These are phyloP conservation scores for Circinella minor DNA, from an alignment of 371 early-diverging fungal genomes.

Conservation along the genomic window DNA sequence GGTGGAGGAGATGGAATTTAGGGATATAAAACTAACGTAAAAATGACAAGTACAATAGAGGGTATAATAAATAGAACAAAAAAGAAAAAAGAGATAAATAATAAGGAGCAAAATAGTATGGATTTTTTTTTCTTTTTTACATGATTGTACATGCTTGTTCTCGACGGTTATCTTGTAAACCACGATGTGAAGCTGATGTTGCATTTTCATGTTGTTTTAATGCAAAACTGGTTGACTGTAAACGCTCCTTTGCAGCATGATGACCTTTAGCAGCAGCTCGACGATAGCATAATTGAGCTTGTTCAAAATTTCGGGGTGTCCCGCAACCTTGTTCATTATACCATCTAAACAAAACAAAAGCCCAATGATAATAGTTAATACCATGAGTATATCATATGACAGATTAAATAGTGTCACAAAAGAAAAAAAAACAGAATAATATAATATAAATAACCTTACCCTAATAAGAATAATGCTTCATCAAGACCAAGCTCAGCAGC, in stretches of 20 bases:
- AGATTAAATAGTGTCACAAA: too few species aligned
- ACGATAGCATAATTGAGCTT: conserved; percentile 25
- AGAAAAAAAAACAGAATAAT: conserved; percentile 1
- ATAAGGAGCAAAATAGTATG: neutral
- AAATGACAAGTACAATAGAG: neutral
- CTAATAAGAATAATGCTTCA: conserved; percentile 37
- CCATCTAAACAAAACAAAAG: conserved; percentile 20
- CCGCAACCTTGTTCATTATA: conserved; percentile 39
- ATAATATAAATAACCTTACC: conserved; percentile 29
- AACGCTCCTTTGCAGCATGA: conserved; percentile 19
- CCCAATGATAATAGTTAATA: too few species aligned
- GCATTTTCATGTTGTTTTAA: neutral
- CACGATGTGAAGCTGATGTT: neutral
- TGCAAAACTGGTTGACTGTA: conserved; percentile 5
- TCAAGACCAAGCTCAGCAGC: conserved; percentile 40
- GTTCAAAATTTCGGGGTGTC: conserved; percentile 21
- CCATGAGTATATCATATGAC: too few species aligned
- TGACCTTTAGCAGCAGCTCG: conserved; percentile 32
- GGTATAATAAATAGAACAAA: neutral
- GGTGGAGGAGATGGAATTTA: neutral
- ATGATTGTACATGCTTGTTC: conserved; percentile 6
- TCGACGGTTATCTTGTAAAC: conserved; percentile 1
- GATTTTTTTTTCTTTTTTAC: neutral
- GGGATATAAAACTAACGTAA: neutral
- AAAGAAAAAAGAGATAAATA: neutral